Percentiles rank a stretch among this genome's conserved stretches.
Evolutionary conservation across 495 filamentous ascomycete species (phyloP).

Genomic region (Aeminium ludgeri): DNA sequence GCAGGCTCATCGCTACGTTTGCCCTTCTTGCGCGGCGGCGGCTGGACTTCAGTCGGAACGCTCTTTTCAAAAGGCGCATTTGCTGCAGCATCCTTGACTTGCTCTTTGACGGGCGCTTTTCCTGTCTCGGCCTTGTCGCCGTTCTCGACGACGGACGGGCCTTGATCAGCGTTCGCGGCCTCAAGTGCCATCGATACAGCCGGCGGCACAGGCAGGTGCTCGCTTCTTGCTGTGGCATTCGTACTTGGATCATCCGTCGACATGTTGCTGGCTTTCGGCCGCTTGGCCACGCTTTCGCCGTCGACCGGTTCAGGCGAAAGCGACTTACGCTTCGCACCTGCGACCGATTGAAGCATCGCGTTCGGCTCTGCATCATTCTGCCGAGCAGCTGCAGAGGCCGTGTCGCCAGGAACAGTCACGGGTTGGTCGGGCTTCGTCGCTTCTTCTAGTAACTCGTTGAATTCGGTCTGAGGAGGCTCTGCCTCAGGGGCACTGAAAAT

Average conservation of each 20-base stretch:
- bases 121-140: constrained; percentile 1
- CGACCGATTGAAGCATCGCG: not conserved
- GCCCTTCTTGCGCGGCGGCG: constrained; percentile 17
- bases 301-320: constrained; percentile 25
- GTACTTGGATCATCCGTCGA: not conserved
- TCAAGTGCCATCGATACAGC: constrained; percentile 19
- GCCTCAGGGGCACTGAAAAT: not conserved
- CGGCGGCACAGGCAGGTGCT: constrained; percentile 20
- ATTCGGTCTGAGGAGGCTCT: constrained; percentile 19
- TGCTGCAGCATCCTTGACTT: constrained; percentile 15
- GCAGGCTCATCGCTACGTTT: constrained; percentile 17
- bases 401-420: constrained; percentile 2
- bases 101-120: not conserved
- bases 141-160: constrained; percentile 3
- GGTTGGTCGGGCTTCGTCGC: not conserved
- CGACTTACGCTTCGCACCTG: constrained; percentile 22
- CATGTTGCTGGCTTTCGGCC: constrained; percentile 1
- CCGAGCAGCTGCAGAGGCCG: constrained; percentile 9
- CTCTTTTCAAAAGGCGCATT: constrained; percentile 4
- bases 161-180: constrained; percentile 19
- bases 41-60: not conserved
- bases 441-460: constrained; percentile 39
- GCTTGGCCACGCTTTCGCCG: constrained; percentile 10
- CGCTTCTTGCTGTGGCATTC: constrained; percentile 1
- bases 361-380: constrained; percentile 8